A percentile compares a stretch with the other conserved stretches of the same genome.
Evolutionary conservation across 768 basidiomycete species (phyloP).

Genomic region (Psilocybe subaeruginosa): DNA sequence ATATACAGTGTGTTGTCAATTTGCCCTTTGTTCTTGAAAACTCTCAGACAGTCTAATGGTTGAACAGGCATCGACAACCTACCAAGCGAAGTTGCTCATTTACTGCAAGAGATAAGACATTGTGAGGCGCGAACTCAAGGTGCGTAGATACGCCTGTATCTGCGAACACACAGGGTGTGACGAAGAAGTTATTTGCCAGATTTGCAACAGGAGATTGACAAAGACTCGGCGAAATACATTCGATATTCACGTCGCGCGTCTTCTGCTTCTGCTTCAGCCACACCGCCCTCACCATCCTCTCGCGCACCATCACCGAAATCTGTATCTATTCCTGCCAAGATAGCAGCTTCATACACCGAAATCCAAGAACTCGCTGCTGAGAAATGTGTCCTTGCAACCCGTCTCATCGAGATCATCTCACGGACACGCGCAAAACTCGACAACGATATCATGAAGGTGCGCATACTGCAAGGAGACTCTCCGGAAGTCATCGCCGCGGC

Average conservation of each 20-base stretch:
- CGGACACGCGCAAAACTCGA: conserved; percentile 53
- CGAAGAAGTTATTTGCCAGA: conserved; percentile 29
- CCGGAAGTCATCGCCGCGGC: conserved; percentile 30
- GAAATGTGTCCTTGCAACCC: conserved; percentile 49
- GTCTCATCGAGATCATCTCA: conserved; percentile 50
- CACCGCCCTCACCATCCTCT: conserved; percentile 28
- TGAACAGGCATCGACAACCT: conserved; percentile 53
- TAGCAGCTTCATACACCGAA: conserved; percentile 47
- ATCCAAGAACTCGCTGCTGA: conserved; percentile 47
- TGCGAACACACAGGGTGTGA: neutral
- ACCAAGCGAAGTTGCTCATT: conserved; percentile 53
- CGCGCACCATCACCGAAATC: conserved; percentile 42
- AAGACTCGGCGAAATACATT: conserved; percentile 51
- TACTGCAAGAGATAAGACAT: conserved; percentile 53
- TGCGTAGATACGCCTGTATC: conserved; percentile 24
- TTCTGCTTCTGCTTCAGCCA: conserved; percentile 24
- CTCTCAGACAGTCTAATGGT: conserved; percentile 1
- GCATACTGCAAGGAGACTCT: conserved; percentile 49
- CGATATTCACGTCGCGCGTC: conserved; percentile 43
- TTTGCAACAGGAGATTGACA: conserved; percentile 53
- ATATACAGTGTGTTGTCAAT: conserved; percentile 48
- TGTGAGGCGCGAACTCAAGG: conserved; percentile 48
- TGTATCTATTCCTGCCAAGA: conserved; percentile 41
- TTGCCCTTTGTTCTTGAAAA: neutral
- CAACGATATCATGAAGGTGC: conserved; percentile 48